Conservation (phyloP, 805 yeast genomes). For the Myxozyma mucilagina region DNA sequence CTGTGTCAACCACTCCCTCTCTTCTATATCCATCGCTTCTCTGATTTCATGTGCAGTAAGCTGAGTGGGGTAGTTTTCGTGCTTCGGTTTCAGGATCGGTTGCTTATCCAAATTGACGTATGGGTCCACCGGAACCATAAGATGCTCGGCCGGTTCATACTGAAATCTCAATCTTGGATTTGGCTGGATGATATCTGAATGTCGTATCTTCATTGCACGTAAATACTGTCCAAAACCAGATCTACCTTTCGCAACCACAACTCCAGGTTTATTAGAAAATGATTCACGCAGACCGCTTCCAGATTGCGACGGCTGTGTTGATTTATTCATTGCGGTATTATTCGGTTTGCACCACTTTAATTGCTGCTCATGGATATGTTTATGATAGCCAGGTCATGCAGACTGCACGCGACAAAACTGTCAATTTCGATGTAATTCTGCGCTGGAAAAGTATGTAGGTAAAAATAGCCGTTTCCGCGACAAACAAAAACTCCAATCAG, state of each 20-base stretch:
- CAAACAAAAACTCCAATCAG: too few relatives aligned
- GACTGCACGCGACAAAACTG: too few relatives aligned
- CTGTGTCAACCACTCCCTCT: neutral
- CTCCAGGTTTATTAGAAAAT: neutral
- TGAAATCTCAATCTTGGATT: conserved; percentile 18
- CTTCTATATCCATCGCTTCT: conserved; percentile 16
- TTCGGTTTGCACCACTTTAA: too few relatives aligned
- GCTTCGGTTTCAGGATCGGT: neutral
- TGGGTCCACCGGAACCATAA: conserved; percentile 8
- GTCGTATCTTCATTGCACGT: conserved; percentile 21
- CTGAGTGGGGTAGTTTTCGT: neutral
- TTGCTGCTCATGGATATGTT: too few relatives aligned
- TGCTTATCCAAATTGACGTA: neutral
- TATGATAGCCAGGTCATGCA: too few relatives aligned
- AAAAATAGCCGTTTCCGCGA: too few relatives aligned
- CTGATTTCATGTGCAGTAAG: conserved; percentile 9
- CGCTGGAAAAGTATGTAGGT: too few relatives aligned
- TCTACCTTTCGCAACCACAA: neutral
- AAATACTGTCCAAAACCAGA: conserved; percentile 5
- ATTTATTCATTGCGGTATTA: too few relatives aligned
- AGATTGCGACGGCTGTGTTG: neutral
- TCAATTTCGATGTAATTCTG: too few relatives aligned
- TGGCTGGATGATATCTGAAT: conserved; percentile 15
- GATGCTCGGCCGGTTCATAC: conserved; percentile 14
- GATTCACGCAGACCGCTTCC: too few relatives aligned